Evolutionary conservation across 2,329 filamentous ascomycete species (phyloP), one percentile per base, ranked within the genome.

Genomic region (Arthrobotrys megalospora): DNA sequence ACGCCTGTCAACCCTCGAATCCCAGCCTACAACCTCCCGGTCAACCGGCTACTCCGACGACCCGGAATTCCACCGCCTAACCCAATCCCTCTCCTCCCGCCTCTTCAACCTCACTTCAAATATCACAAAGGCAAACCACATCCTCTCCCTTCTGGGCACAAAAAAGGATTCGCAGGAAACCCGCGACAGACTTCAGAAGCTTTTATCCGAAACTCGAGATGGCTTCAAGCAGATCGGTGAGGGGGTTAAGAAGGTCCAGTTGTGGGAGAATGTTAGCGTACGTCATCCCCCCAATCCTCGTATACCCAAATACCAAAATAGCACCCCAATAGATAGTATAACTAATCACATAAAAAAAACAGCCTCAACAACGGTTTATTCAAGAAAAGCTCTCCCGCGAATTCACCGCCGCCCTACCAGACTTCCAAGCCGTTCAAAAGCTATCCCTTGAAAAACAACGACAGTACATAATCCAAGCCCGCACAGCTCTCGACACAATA

Each of bases 361-460:
- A 97, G 93, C 93, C 95, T 78, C 92, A 93, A 68, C 96, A 99
- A 87, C 96, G 95, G 85, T 98, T 97, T 87, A 96, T 94, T 21
- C 95, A 97, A 83, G 93, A 95, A 81, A 98, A 98, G 84, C 89
- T 99, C 38, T 95, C 93, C 79, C 92, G 93, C 83, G 94, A 98
- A 84, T 97, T 98, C 87, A 92, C 94, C 83, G 89, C 92, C 41
- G 92, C 93, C 60, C 89, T 98, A 75, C 90, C 91, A 81, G 94
- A 97, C 82, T 99, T 99, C 85, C 95, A 98, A 86, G 88, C 88
- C 69, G 89, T 98, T n/a, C 96, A 98, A 85, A 90, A 94, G 78
- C 89, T 90, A 81, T 94, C 95, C 8, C 88, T 98, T 79, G 95
- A 98, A 84, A 97, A 97, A 84, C 92, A 98, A 84, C 91, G 94